Evolutionary conservation across 441 rosid genomes (phyloP).

Genomic region (Pelargonium australe): DNA sequence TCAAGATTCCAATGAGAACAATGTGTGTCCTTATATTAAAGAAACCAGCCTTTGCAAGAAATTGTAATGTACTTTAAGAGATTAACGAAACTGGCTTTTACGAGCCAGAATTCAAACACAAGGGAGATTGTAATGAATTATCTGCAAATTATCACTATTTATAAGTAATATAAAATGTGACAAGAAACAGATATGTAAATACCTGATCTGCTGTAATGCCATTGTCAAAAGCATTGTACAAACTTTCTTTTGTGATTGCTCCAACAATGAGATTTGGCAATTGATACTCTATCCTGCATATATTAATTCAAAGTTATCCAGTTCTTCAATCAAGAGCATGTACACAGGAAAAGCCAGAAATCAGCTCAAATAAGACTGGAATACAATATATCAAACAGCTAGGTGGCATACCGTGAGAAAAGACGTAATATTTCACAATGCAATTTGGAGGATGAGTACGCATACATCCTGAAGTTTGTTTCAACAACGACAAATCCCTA

Average conservation of each 20-base stretch:
- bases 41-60: no score
- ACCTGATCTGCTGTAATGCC: constrained; percentile 92
- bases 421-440: constrained; percentile 85
- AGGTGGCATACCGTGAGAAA: constrained; percentile 59
- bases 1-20: no score
- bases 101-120: no score
- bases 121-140: no score
- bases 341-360: neutral
- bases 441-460: constrained; percentile 85
- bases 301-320: constrained; percentile 15
- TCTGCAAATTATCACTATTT: no score
- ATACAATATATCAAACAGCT: constrained; percentile 8
- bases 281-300: constrained; percentile 82
- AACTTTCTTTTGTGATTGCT: constrained; percentile 85
- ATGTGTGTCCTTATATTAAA: no score
- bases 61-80: no score
- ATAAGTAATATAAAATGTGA: neutral
- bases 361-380: neutral
- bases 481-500: constrained; percentile 91
- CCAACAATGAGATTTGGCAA: constrained; percentile 89
- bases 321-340: neutral
- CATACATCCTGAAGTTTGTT: constrained; percentile 89
- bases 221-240: constrained; percentile 82
- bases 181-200: constrained; percentile 9
- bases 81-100: no score